A percentile compares a stretch with the other conserved stretches of the same genome.
Conservation (phyloP, 2,329 filamentous ascomycete genomes). For the Trichothecium roseum region DNA sequence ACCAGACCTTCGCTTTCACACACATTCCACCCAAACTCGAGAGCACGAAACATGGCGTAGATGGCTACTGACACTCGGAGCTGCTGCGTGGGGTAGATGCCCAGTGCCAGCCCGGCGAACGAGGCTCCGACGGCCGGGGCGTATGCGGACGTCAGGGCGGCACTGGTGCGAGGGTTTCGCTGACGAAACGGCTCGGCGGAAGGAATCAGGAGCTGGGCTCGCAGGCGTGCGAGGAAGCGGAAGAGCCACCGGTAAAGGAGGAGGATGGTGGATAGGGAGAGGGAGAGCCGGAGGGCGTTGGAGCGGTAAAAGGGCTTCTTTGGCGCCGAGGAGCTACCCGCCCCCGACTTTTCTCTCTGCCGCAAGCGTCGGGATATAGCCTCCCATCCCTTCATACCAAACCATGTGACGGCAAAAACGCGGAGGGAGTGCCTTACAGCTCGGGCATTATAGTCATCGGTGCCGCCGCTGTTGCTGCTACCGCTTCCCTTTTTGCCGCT, state of each 20-base stretch:
- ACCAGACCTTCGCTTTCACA: conserved; percentile 63
- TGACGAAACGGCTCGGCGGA: conserved; percentile 70
- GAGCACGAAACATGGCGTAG: conserved; percentile 66
- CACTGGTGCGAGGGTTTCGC: conserved; percentile 69
- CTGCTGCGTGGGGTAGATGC: conserved; percentile 55
- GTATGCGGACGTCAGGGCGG: conserved; percentile 68
- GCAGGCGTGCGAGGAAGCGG: conserved; percentile 76
- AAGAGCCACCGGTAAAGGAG: conserved; percentile 83
- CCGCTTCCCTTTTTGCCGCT: conserved; percentile 1
- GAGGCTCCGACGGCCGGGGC: conserved; percentile 87
- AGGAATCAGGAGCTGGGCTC: conserved; percentile 68
- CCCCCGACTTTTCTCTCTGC: conserved; percentile 31
- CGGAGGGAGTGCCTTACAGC: conserved; percentile 62
- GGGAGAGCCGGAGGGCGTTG: conserved; percentile 63
- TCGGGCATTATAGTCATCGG: conserved; percentile 59
- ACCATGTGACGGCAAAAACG: conserved; percentile 54
- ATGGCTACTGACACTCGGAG: conserved; percentile 73
- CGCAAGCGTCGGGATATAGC: conserved; percentile 37
- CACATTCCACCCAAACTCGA: conserved; percentile 81
- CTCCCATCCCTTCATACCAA: conserved; percentile 54
- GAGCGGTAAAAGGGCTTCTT: conserved; percentile 52
- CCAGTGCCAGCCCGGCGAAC: conserved; percentile 73
- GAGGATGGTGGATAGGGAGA: conserved; percentile 76
- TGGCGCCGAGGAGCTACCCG: conserved; percentile 13
- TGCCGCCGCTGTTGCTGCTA: conserved; percentile 19